These are phyloP conservation scores for Ziziphus jujuba DNA, from an alignment of 306 rosid genomes.

Conservation along the genomic window DNA sequence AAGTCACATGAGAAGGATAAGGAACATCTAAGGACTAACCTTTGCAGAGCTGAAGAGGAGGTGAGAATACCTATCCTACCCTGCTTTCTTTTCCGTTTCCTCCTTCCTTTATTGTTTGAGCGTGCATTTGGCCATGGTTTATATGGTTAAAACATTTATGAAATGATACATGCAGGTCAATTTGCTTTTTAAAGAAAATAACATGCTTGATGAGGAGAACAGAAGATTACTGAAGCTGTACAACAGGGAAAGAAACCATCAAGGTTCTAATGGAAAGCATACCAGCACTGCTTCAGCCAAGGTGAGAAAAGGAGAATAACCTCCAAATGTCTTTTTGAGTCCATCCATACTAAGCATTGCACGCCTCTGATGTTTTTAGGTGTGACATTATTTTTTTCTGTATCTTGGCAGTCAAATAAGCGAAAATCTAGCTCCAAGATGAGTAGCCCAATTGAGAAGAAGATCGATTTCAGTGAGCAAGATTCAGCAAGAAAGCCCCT, in stretches of 20 bases:
- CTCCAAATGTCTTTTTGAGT: slow-evolving; percentile 11
- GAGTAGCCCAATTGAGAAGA: slow-evolving; percentile 57
- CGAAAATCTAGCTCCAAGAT: slow-evolving; percentile 60
- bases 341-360: not conserved
- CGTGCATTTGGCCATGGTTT: not conserved
- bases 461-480: slow-evolving; percentile 53
- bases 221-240: slow-evolving; percentile 45
- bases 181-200: slow-evolving; percentile 69
- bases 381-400: slow-evolving; percentile 7
- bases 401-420: slow-evolving; percentile 74
- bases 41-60: slow-evolving; percentile 89
- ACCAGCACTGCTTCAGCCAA: slow-evolving; percentile 61
- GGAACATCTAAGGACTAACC: slow-evolving; percentile 75
- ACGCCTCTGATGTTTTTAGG: slow-evolving; percentile 1
- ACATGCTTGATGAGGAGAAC: slow-evolving; percentile 58
- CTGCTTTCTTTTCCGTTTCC: not conserved
- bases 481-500: slow-evolving; percentile 65
- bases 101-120: no score
- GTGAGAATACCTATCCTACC: slow-evolving; percentile 38
- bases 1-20: slow-evolving; percentile 73
- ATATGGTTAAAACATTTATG: not conserved
- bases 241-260: slow-evolving; percentile 50
- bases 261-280: slow-evolving; percentile 57
- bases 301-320: slow-evolving; percentile 42
- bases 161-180: slow-evolving; percentile 57